Evolutionary conservation across 129 eudicot species (phyloP), one percentile per base, ranked within the genome.

Genomic region (Logfia minima): DNA sequence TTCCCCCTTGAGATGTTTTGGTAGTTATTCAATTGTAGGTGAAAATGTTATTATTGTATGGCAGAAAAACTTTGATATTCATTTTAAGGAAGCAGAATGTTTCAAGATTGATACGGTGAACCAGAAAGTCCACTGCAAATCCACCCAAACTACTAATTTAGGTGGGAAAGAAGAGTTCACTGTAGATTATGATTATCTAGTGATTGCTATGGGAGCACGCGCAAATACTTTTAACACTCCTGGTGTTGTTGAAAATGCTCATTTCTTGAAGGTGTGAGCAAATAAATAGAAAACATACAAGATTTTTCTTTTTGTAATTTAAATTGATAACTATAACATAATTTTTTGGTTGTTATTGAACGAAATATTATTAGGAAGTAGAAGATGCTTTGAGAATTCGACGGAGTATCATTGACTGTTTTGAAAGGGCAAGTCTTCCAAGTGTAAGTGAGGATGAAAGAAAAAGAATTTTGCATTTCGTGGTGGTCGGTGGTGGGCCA

Each of bases 401-500:
- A 2, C 82, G 90, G 86, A 87, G 83, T 39, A 90, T 92, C 10
- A 80, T 92, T 8, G 90, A 84, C 77, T 87, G 92, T 82, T 89
- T 92, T 24, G 97, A 92, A 80, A 84, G 81, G 84, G 97, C 97
- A 9, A 87, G 87, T 83, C 88, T 92, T 68, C 97, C 95, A 5
- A 85, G 63, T 74, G 23, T 85, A 79, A 87, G 89, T 21, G 95
- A 92, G 35, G 89, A 83, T 43, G 97, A 88, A 66, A 89, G 81
- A 85, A 87, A 84, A 77, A 82, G 85, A 64, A 85, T 92, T 34
- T 83, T 92, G 69, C 97, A 92, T 81, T 92, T 92, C 75, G 97
- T 92, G 62, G 84, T 92, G 73, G 95, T 92, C 28, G 97, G 97
- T 71, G 97, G 97, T 22, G 97, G 97, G 24, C 97, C 97, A 3